Evolutionary conservation across 2,329 filamentous ascomycete genomes (phyloP), one percentile per base, ranked within the genome.

Genomic region (Sphaerulina vaccinii): DNA sequence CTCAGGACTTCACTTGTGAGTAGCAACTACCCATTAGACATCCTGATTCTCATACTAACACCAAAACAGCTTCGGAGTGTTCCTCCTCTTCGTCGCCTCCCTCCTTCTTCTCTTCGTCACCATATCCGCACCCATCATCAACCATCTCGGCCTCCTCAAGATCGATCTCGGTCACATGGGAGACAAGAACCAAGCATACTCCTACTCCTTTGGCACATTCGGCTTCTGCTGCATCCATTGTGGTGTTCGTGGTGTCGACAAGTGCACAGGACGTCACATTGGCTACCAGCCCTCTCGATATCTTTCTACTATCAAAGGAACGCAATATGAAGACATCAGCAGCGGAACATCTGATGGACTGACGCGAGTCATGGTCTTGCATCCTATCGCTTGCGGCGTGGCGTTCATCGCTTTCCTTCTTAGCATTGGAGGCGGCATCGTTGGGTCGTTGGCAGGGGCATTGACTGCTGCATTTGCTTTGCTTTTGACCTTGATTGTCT

Each of bases 391-490:
- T n/a, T 74, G 75, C 54, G 80, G 71, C 49, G 66, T 84, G 2
- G 72, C 76, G 60, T 84, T 84, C 70, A 71, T 84, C 56, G 79
- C 80, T 53, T 83, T 83, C 68, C 62, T 82, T 40, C 70, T 83
- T 42, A 77, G 76, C 39, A 62, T 81, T 29, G 77, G 76, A 54
- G 70, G 79, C 2, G 79, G 79, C 52, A 54, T 79, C 42, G 59
- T 75, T 41, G 80, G 80, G 56, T 78, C 78, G 0, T 66, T 84
- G 18, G 56, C 79, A 24, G 79, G 78, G 2, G 71, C 77, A 1
- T 46, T 81, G 24, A 70, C 80, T 18, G 75, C 78, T 7, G 66
- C 74, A 42, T 54, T 81, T 23, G 73, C 78, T 13, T 81, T 77
- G 67, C 43, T 80, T 44, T 59, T 79, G 40, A 75, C 75, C 2